phyloP scores from a whole-genome alignment of 345 rosid species.

The Pseudoturritis turrita region DNA sequence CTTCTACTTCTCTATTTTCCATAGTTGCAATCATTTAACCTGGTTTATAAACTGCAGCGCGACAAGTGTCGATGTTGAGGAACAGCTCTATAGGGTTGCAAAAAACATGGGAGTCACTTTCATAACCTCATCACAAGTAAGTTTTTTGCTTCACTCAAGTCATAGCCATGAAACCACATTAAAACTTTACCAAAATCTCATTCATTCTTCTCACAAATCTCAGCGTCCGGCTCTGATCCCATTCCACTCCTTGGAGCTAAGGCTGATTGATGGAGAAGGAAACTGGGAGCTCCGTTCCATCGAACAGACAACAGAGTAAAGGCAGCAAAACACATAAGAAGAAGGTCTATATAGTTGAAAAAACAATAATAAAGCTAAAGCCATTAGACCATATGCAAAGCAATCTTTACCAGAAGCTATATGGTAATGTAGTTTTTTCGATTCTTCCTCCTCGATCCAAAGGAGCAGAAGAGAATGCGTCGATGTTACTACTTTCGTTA shows the following conservation, averaged over 20 bases:
- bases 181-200: background rate
- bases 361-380: constrained; percentile 19
- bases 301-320: constrained; percentile 29
- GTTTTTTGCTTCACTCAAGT: background rate
- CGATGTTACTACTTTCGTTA: constrained; percentile 3
- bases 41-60: constrained; percentile 69
- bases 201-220: background rate
- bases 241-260: constrained; percentile 73
- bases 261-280: constrained; percentile 94
- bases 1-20: too few relatives aligned
- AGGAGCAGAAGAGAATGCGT: constrained; percentile 19
- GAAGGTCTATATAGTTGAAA: background rate
- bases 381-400: background rate
- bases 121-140: constrained; percentile 91
- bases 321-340: background rate
- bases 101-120: constrained; percentile 79
- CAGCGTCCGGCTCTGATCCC: constrained; percentile 97
- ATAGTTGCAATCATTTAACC: too few relatives aligned
- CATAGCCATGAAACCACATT: background rate
- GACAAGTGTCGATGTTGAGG: constrained; percentile 94
- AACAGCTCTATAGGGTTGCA: constrained; percentile 86
- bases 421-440: constrained; percentile 16
- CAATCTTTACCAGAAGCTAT: constrained; percentile 1
- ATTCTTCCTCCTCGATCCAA: constrained; percentile 11
- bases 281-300: constrained; percentile 88